Evolutionary conservation across 805 yeast species (phyloP).

Genomic region (Ogataea zsoltii): DNA sequence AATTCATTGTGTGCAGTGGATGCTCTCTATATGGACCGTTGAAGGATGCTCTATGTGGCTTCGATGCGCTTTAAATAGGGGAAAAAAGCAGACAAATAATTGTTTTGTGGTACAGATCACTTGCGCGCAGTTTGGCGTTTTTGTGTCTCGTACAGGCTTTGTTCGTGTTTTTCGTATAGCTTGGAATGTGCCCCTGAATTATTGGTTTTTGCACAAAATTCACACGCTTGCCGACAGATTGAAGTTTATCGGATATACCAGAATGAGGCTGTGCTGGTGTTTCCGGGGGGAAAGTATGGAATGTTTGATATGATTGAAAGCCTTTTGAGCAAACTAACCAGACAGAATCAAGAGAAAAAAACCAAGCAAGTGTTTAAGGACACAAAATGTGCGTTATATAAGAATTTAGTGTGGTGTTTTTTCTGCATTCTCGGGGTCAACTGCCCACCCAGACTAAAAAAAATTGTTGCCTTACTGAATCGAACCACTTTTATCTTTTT

Average conservation of each 20-base stretch:
- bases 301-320: too few relatives aligned
- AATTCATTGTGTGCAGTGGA: constrained; percentile 4
- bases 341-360: too few relatives aligned
- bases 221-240: constrained; percentile 2
- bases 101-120: neutral
- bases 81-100: neutral
- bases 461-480: neutral
- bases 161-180: constrained; percentile 5
- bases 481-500: constrained; percentile 5
- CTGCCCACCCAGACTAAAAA: neutral
- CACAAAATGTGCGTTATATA: too few relatives aligned
- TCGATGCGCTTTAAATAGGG: neutral
- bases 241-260: constrained; percentile 8
- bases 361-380: too few relatives aligned
- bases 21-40: too few relatives aligned
- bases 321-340: too few relatives aligned
- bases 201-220: neutral
- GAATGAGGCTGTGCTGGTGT: constrained; percentile 6
- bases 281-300: too few relatives aligned
- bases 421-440: constrained; percentile 1
- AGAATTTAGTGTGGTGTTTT: too few relatives aligned
- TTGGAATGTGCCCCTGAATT: neutral
- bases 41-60: neutral
- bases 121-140: neutral
- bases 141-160: neutral